Base-by-base conservation (phyloP, 306 rosid species). In the Vigna trinervia region DNA sequence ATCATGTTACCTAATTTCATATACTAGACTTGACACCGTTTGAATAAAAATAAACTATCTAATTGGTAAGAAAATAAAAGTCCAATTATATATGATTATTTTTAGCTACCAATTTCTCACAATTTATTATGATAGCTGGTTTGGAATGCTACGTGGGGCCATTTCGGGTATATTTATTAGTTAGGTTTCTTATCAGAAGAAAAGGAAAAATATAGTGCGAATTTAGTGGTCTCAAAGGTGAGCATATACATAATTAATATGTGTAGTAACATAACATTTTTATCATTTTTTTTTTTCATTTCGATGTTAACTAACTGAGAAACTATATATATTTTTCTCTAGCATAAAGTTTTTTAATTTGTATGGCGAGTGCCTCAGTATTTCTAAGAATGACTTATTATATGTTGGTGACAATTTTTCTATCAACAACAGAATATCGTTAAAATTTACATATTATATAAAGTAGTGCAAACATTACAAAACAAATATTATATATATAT, bases 61-160 rank as follows among this genome's bases (percentile, higher is more conserved):
- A 19, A 6, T 23, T 26, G 13, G 22, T 61, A 53, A 30, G 32
- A 52, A 41, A 60, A 59, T 36, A 41, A 59, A 36, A 30, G 13
- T 51, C 20, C 19, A 56, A 43, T 26, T 26, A 26, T 26, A 26
- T 39, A 52, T 36, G 52, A 34, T 54, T 70, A 41, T 61, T 11
- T 28, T 14, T 68, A 54, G n/a, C 41, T 8, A 36, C 19, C 71
- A 68, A 61, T 32, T 78, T 54, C 39, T 58, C 12, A 17, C n/a
- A 50, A 68, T 59, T 66, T 66, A 48, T 59, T 50, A 32, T 68
- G 12, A 12, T 30, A 63, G 78, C 28, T 17, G 9, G 61, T 51
- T 71, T 71, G 50, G 50, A 71, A 36, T 28, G 41, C 58, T 30
- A 15, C 12, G 61, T 66, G 75, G 75, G 51, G 32, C 47, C 71